Base-by-base conservation (phyloP, 768 basidiomycete species). In the Chlorophyllum brunneum region DNA sequence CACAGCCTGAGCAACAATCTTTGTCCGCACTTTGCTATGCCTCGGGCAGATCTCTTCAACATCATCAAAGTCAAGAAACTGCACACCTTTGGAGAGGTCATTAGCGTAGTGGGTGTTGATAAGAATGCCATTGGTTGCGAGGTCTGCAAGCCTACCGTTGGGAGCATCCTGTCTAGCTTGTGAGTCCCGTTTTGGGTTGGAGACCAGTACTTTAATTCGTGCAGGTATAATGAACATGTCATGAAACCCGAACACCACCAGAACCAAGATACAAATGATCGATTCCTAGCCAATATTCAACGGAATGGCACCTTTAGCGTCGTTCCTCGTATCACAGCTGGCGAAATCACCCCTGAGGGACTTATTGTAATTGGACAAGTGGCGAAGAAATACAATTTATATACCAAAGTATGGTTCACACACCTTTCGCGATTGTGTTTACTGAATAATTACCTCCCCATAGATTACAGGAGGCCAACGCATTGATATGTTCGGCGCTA, bases 201-300 rank as follows among this genome's bases (percentile, higher is more conserved):
- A 27, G 15, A 33, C 42, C 5, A 11, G 26, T n/a, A n/a, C n/a
- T n/a, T n/a, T n/a, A n/a, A n/a, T 31, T 4, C 29, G 30, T 44
- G 10, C 31, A 70, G 67, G 50, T 80, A 77, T 66, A 88, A 87
- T 56, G 85, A 86, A 57, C 78, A 79, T 56, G 67, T 90, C 48
- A 75, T 88, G 74, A 67, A 76, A 13, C 78, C 81, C 0, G 71
- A 66, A 10, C 85, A 86, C 58, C 83, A 83, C 55, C 74, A 81
- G 54, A 81, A 84, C 46, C 86, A 88, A 62, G 85, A 86, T 54
- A 87, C 85, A 2, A 87, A 88, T 56, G 85, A 88, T 59, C 74
- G 73, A 48, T 86, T 76, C 64, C 64, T 88, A 48, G 86, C 82
- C 6, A 88, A 88, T 58, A 86, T 88, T 27, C 85, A 88, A 59